Percentiles rank a stretch among this genome's conserved stretches.
phyloP scores from a whole-genome alignment of 2,329 filamentous ascomycete genomes.

The Stemphylium beticola region DNA sequence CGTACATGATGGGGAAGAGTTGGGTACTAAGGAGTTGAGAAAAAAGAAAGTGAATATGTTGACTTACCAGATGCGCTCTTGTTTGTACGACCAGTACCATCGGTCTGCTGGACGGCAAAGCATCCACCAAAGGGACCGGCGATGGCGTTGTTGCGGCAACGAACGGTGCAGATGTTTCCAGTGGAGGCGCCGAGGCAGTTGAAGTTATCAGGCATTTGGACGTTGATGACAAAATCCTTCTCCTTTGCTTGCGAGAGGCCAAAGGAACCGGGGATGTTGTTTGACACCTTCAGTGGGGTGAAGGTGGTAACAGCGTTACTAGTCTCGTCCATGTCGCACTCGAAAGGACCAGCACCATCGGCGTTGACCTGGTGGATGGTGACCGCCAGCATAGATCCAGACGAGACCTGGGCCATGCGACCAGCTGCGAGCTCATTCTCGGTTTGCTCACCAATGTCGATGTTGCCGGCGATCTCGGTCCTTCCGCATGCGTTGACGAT shows the following conservation, averaged over 20 bases:
- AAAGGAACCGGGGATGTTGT: constrained; percentile 66
- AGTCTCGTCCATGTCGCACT: constrained; percentile 68
- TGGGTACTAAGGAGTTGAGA: not conserved
- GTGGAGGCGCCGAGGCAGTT: constrained; percentile 60
- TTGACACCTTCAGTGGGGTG: constrained; percentile 59
- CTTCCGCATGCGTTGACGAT: constrained; percentile 48
- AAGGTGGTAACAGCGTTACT: constrained; percentile 55
- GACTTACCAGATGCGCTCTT: constrained; percentile 37
- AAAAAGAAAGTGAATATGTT: not conserved
- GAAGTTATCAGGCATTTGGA: constrained; percentile 62
- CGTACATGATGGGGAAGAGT: constrained; percentile 14
- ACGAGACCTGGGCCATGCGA: constrained; percentile 35
- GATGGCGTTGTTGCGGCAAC: constrained; percentile 65
- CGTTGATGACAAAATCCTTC: constrained; percentile 63
- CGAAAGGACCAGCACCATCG: constrained; percentile 70
- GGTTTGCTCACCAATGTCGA: constrained; percentile 48
- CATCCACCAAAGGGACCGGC: constrained; percentile 70
- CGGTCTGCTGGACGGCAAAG: constrained; percentile 64
- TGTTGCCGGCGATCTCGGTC: constrained; percentile 47
- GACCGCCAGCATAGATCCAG: constrained; percentile 37
- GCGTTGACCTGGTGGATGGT: constrained; percentile 65
- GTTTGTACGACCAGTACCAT: constrained; percentile 43
- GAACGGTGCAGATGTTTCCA: constrained; percentile 67
- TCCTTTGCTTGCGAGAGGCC: constrained; percentile 64
- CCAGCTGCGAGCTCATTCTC: constrained; percentile 45